phyloP scores from a whole-genome alignment of 1,284 basidiomycete species.

The Papiliotrema laurentii region DNA sequence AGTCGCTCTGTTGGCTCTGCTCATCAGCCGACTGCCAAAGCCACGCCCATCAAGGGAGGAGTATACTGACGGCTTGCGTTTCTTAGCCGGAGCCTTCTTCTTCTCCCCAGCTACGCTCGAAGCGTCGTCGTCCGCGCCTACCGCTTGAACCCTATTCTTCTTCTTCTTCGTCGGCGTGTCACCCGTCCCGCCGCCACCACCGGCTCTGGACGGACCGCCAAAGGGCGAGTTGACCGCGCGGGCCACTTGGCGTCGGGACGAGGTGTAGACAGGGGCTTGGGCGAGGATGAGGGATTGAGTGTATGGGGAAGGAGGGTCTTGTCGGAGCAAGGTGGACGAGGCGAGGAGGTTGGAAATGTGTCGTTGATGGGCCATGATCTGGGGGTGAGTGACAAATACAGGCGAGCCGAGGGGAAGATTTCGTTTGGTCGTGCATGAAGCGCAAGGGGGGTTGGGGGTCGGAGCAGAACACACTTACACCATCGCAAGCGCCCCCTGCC shows the following conservation, averaged over 20 bases:
- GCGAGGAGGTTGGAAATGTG: constrained; percentile 56
- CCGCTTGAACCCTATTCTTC: constrained; percentile 34
- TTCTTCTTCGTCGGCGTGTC: constrained; percentile 43
- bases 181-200: constrained; percentile 7
- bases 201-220: constrained; percentile 6
- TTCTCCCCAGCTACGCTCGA: constrained; percentile 32
- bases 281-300: constrained; percentile 62
- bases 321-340: constrained; percentile 50
- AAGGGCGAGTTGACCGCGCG: constrained; percentile 41
- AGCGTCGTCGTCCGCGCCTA: constrained; percentile 42
- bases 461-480: constrained; percentile 45
- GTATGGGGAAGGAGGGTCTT: constrained; percentile 47
- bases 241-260: constrained; percentile 27
- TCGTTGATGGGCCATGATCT: constrained; percentile 64
- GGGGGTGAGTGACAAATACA: constrained; percentile 8
- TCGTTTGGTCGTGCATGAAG: not conserved
- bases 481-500: constrained; percentile 89
- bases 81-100: constrained; percentile 36
- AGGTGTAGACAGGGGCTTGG: constrained; percentile 56
- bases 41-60: too few relatives aligned
- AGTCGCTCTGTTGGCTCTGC: constrained; percentile 28
- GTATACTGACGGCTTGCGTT: constrained; percentile 41
- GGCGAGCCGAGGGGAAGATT: too few relatives aligned
- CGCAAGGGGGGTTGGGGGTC: not conserved
- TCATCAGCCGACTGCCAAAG: not conserved